Percentiles rank a stretch among this genome's conserved stretches.
Evolutionary conservation across 2,329 filamentous ascomycete species (phyloP).

Genomic region (Pseudophaeomoniella oleicola): DNA sequence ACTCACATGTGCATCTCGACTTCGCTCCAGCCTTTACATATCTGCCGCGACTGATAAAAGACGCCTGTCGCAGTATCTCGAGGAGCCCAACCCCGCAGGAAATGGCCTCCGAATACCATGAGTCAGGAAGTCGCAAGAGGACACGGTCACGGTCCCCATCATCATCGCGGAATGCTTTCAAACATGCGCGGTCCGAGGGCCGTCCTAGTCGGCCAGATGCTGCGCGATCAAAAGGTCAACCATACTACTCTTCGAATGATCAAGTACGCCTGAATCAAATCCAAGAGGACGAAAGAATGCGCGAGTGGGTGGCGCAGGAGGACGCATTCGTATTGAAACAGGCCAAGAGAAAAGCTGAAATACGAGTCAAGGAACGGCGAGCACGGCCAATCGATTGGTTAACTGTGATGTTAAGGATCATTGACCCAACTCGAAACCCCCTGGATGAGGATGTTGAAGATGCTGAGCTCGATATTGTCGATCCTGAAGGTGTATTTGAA

Average conservation of each 20-base stretch:
- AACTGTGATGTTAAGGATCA: conserved; percentile 75
- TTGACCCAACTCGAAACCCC: conserved; percentile 67
- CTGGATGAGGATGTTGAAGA: conserved; percentile 73
- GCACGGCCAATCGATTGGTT: conserved; percentile 90
- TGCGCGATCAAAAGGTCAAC: conserved; percentile 6
- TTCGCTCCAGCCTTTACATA: no score
- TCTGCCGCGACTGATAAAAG: no score
- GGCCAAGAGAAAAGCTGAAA: conserved; percentile 94
- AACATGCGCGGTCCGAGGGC: conserved; percentile 1
- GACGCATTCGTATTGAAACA: conserved; percentile 93
- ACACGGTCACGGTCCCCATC: not conserved
- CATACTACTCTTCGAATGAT: conserved; percentile 19
- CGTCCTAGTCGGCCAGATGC: no score
- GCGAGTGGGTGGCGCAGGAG: conserved; percentile 81
- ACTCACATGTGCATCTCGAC: no score
- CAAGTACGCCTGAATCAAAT: conserved; percentile 36
- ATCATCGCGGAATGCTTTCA: not conserved
- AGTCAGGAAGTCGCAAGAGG: not conserved
- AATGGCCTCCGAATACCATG: not conserved
- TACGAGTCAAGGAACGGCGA: conserved; percentile 79
- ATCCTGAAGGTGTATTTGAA: conserved; percentile 70
- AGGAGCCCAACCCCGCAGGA: no score
- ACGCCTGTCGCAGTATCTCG: no score
- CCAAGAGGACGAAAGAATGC: conserved; percentile 63
- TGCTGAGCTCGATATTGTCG: conserved; percentile 61